phyloP scores from a whole-genome alignment of 768 basidiomycete species.

The Fistulinella prunicolor region DNA sequence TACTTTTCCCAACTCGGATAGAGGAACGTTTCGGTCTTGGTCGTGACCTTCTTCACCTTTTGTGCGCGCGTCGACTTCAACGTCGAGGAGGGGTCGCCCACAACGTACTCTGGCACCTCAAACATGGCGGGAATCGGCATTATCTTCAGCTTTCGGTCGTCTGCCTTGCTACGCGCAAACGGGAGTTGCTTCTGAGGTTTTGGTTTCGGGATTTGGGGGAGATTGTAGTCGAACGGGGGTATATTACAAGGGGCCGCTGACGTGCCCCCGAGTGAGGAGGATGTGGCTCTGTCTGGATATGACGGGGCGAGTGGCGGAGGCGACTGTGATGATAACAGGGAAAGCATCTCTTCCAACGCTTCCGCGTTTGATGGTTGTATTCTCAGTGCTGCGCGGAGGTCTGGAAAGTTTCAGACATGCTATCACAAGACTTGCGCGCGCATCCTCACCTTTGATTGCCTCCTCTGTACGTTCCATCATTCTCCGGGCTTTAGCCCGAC shows the following conservation, averaged over 20 bases:
- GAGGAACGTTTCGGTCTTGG: slow-evolving; percentile 43
- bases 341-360: slow-evolving; percentile 53
- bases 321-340: slow-evolving; percentile 32
- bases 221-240: slow-evolving; percentile 25
- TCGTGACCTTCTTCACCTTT: slow-evolving; percentile 28
- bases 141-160: slow-evolving; percentile 55
- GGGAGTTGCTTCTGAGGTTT: slow-evolving; percentile 48
- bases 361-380: slow-evolving; percentile 65
- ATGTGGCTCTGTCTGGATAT: slow-evolving; percentile 22
- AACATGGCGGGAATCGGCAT: slow-evolving; percentile 43
- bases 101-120: slow-evolving; percentile 28
- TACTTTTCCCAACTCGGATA: slow-evolving; percentile 71
- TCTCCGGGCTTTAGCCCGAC: slow-evolving; percentile 63
- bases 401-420: slow-evolving; percentile 32
- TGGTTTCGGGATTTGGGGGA: slow-evolving; percentile 38
- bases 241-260: slow-evolving; percentile 9
- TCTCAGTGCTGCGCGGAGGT: slow-evolving; percentile 57
- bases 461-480: slow-evolving; percentile 56
- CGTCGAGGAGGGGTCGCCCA: slow-evolving; percentile 20
- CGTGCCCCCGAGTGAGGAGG: slow-evolving; percentile 28
- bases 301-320: slow-evolving; percentile 10
- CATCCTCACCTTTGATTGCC: slow-evolving; percentile 53
- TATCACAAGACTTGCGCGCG: no score
- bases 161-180: slow-evolving; percentile 48
- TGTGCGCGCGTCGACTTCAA: slow-evolving; percentile 29